Evolutionary conservation across 306 rosid species (phyloP), one percentile per base, ranked within the genome.

Genomic region (Glycine soja): DNA sequence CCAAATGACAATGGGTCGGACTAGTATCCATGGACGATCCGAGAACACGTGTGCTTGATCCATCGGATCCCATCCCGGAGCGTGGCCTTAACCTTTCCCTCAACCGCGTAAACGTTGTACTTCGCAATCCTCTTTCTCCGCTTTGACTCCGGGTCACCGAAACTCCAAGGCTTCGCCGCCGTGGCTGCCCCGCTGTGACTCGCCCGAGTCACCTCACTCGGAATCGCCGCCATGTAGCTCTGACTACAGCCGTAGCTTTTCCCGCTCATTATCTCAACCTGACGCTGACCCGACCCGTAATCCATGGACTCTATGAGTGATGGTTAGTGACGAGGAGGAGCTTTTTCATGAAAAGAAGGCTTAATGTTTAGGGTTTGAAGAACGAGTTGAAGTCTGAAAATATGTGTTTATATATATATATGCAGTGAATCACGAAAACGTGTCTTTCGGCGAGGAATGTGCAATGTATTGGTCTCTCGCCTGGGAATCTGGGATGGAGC

Each of bases 1-100:
- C 64, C 64, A 58, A 0, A 56, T 7, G 16, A 57, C 6, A 10
- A 43, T 38, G 9, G 64, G 50, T 24, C 11, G 12, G n/a, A 14
- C 77, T 69, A 92, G 71, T 45, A 85, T 7, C 97, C 91, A 59
- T 83, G 90, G 67, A 92, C 90, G 6, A 92, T 88, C 87, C 89
- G 89, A 72, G 95, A 89, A 85, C 95, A 91, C 72, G 89, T 88
- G 12, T 79, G 82, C 87, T 92, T 92, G 72, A 92, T 83, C 97
- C 97, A 92, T 47, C 90, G 87, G 47, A 93, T 52, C 18, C 96
- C 94, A 30, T 87, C 86, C 74, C 89, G 84, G 66, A 89, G 71
- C 24, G 94, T 70, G 7, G 85, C 88, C 74, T 93, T 93, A 30
- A 93, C 95, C 70, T 77, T 89, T 0, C 90, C 97, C 70, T 93